phyloP scores from a whole-genome alignment of 495 filamentous ascomycete genomes.

The Aspergillus saccharolyticus region DNA sequence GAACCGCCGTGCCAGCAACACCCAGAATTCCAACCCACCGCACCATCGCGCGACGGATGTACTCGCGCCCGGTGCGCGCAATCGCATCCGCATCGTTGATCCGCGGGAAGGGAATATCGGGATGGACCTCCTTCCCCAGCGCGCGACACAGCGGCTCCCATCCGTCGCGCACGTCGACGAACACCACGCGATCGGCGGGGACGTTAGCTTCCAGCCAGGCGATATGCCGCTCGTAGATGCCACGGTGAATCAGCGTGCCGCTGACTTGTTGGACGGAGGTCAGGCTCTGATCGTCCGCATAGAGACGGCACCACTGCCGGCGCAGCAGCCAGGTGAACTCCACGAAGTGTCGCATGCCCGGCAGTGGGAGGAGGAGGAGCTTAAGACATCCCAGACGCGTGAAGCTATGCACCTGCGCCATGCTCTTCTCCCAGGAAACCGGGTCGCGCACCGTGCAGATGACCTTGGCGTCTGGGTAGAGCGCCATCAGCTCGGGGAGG shows the following conservation, averaged over 20 bases:
- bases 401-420: conserved; percentile 11
- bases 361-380: conserved; percentile 21
- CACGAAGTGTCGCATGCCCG: conserved; percentile 24
- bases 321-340: conserved; percentile 12
- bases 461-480: conserved; percentile 29
- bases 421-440: conserved; percentile 20
- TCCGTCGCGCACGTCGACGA: conserved; percentile 43
- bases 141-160: conserved; percentile 49
- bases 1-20: no score
- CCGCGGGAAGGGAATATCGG: conserved; percentile 34
- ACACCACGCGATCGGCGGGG: conserved; percentile 40
- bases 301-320: conserved; percentile 20
- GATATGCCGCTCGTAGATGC: conserved; percentile 21
- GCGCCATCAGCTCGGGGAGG: conserved; percentile 22
- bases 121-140: conserved; percentile 39
- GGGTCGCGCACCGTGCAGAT: conserved; percentile 26
- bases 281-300: conserved; percentile 5
- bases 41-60: conserved; percentile 17
- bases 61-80: conserved; percentile 11
- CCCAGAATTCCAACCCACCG: conserved; percentile 19
- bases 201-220: conserved; percentile 34
- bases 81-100: conserved; percentile 30
- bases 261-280: neutral
- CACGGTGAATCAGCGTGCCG: neutral
- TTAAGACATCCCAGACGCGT: conserved; percentile 17